These are phyloP conservation scores for Dendrobium officinale DNA, from an alignment of 106 monocot genomes.

Conservation along the genomic window DNA sequence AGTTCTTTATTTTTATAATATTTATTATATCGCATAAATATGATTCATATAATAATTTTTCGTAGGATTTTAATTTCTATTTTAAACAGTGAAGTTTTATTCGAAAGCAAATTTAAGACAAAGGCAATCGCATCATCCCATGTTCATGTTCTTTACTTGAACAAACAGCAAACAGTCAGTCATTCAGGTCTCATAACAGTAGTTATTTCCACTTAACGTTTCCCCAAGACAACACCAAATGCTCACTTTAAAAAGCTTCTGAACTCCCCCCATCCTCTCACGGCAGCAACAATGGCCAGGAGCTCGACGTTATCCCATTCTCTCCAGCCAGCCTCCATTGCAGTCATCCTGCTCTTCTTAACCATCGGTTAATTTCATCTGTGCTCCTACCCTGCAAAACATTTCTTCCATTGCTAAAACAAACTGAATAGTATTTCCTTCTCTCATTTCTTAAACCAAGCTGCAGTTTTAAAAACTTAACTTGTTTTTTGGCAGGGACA, in stretches of 20 bases:
- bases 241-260: not conserved
- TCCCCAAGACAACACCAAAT: not conserved
- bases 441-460: too few relatives aligned
- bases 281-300: constrained; percentile 6
- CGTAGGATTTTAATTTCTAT: too few relatives aligned
- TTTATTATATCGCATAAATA: too few relatives aligned
- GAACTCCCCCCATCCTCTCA: not conserved
- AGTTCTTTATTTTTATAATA: too few relatives aligned
- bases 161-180: not conserved
- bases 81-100: not conserved
- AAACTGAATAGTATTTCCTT: not conserved
- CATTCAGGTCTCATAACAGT: not conserved
- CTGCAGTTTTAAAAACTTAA: not conserved
- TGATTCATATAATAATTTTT: too few relatives aligned
- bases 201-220: not conserved
- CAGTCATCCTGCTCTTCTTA: constrained; percentile 16
- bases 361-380: constrained; percentile 1
- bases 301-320: not conserved
- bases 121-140: not conserved
- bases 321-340: constrained; percentile 2
- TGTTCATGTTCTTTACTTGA: not conserved
- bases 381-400: not conserved
- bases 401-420: not conserved
- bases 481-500: constrained; percentile 7
- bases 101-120: not conserved